phyloP scores from a whole-genome alignment of 2,329 filamentous ascomycete species.

The Hypocreales sp. region DNA sequence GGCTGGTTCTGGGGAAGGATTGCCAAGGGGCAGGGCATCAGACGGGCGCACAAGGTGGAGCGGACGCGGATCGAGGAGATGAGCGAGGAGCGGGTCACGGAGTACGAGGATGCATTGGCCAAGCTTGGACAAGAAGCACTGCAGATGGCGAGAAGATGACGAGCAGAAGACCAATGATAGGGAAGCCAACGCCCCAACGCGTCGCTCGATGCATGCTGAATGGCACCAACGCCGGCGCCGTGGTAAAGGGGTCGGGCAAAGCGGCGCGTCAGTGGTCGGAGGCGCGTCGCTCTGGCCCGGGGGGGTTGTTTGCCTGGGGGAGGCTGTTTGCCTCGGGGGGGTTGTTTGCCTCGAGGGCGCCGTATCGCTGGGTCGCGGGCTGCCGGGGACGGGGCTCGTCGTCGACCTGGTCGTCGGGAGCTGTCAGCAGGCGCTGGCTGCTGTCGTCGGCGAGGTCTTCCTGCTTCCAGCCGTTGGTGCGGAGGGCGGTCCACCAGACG shows the following conservation, averaged over 20 bases:
- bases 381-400: slow-evolving; percentile 1
- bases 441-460: slow-evolving; percentile 6
- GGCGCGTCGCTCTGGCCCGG: neutral
- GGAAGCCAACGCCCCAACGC: too few relatives aligned
- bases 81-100: slow-evolving; percentile 26
- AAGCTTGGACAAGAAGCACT: slow-evolving; percentile 46
- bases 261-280: neutral
- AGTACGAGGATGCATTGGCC: slow-evolving; percentile 42
- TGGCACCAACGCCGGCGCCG: slow-evolving; percentile 2
- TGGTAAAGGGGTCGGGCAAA: too few relatives aligned
- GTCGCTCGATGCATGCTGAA: too few relatives aligned
- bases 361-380: slow-evolving; percentile 1
- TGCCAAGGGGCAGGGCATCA: slow-evolving; percentile 37
- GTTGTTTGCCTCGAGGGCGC: neutral
- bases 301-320: too few relatives aligned
- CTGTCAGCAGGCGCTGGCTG: slow-evolving; percentile 11
- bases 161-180: too few relatives aligned
- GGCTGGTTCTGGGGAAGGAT: slow-evolving; percentile 88
- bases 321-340: too few relatives aligned
- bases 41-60: slow-evolving; percentile 28
- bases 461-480: slow-evolving; percentile 6
- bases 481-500: slow-evolving; percentile 15
- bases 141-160: slow-evolving; percentile 11
- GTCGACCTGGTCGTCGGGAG: slow-evolving; percentile 12
- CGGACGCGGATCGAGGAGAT: slow-evolving; percentile 32